Percentiles rank a stretch among this genome's conserved stretches.
Conservation (phyloP, 345 rosid genomes). For the Melaleuca quinquenervia region DNA sequence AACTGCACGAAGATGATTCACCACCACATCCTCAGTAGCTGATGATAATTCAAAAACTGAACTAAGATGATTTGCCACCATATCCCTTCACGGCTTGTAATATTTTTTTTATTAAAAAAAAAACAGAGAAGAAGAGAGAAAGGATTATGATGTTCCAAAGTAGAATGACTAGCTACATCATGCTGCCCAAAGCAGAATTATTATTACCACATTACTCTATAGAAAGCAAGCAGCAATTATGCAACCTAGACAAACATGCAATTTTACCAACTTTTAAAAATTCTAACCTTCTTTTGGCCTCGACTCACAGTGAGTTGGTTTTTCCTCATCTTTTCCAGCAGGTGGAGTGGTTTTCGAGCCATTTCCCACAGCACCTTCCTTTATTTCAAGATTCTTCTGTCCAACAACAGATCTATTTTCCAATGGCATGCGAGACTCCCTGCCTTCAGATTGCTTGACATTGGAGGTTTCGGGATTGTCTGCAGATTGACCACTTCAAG, state of each 20-base stretch:
- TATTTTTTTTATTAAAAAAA: neutral
- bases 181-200: neutral
- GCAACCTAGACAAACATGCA: neutral
- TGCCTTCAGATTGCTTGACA: neutral
- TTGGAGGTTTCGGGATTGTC: slow-evolving; percentile 25
- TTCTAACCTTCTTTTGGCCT: slow-evolving; percentile 69
- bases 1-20: neutral
- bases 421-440: neutral
- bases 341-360: slow-evolving; percentile 9
- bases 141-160: neutral
- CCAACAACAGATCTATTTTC: slow-evolving; percentile 1
- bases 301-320: slow-evolving; percentile 42
- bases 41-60: neutral
- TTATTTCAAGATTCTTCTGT: slow-evolving; percentile 8
- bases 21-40: neutral
- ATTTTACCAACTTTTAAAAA: neutral
- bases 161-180: neutral
- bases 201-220: neutral
- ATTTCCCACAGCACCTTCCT: slow-evolving; percentile 11
- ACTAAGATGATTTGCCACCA: neutral
- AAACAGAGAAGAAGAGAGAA: neutral
- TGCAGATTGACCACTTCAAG: slow-evolving; percentile 15
- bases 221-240: neutral
- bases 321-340: slow-evolving; percentile 32
- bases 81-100: neutral